phyloP scores from a whole-genome alignment of 2,329 filamentous ascomycete genomes.

The Dactylellina haptotyla region DNA sequence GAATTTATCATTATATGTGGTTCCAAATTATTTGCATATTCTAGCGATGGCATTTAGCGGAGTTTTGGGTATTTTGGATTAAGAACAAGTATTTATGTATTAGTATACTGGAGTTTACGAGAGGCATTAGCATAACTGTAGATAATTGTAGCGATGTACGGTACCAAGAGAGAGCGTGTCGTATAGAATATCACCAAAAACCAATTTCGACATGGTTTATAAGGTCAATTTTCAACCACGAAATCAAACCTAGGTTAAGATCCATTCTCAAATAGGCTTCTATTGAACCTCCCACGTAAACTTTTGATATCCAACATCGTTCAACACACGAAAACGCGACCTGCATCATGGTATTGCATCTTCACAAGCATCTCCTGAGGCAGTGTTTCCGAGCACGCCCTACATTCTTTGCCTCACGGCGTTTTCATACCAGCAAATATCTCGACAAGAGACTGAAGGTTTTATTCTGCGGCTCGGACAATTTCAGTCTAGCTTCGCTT shows the following conservation, averaged over 20 bases:
- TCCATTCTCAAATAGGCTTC: background rate
- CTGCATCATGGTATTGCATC: background rate
- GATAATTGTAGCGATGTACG: no score
- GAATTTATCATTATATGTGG: no score
- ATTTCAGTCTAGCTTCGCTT: slow-evolving; percentile 84
- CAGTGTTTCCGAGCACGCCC: background rate
- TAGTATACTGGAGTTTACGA: background rate
- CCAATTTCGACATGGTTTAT: no score
- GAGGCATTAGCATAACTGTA: no score
- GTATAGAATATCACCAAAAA: no score
- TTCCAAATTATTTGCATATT: no score
- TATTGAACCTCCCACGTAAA: background rate
- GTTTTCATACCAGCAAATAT: slow-evolving; percentile 21
- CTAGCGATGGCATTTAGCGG: slow-evolving; percentile 6
- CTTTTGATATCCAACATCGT: slow-evolving; percentile 37
- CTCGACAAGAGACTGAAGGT: slow-evolving; percentile 69
- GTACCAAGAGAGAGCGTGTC: no score
- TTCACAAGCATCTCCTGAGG: background rate
- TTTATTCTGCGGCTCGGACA: slow-evolving; percentile 92
- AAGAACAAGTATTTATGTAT: no score
- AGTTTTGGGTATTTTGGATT: no score
- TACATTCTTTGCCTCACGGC: background rate
- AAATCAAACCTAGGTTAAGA: background rate
- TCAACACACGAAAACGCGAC: slow-evolving; percentile 26
- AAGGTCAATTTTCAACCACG: no score